Percentiles rank a stretch among this genome's conserved stretches.
Evolutionary conservation across 768 basidiomycete genomes (phyloP).

Genomic region (Lepiota venenata): DNA sequence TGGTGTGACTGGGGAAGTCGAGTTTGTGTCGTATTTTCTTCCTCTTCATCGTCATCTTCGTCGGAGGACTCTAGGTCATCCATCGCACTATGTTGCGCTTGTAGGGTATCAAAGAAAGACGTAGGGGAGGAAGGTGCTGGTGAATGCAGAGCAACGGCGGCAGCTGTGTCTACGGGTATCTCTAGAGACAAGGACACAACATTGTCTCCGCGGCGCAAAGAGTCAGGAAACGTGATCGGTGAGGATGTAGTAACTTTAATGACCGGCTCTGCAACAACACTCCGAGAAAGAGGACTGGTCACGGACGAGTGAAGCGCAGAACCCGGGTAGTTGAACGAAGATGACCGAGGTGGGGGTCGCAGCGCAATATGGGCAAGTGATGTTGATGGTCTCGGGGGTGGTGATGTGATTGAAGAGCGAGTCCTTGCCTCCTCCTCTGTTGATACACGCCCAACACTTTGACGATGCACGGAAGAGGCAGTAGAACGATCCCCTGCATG

Average conservation of each 20-base stretch:
- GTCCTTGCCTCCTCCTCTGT: constrained; percentile 11
- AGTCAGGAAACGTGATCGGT: constrained; percentile 41
- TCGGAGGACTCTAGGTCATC: constrained; percentile 69
- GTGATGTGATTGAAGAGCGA: constrained; percentile 41
- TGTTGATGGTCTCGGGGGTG: constrained; percentile 65
- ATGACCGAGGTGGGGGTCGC: constrained; percentile 18
- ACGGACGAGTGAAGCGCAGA: constrained; percentile 6
- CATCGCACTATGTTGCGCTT: constrained; percentile 67
- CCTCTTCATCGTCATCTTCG: constrained; percentile 35
- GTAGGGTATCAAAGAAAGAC: constrained; percentile 74
- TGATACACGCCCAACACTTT: neutral
- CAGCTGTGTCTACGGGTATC: constrained; percentile 41
- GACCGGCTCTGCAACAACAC: constrained; percentile 22
- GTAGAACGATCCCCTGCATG: constrained; percentile 16
- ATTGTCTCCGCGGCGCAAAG: constrained; percentile 27
- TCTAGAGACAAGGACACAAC: constrained; percentile 33
- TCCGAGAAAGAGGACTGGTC: neutral
- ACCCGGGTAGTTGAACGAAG: constrained; percentile 20
- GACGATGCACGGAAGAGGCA: constrained; percentile 21
- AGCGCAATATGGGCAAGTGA: constrained; percentile 48
- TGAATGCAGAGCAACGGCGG: constrained; percentile 39
- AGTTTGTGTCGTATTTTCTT: constrained; percentile 24
- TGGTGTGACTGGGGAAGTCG: constrained; percentile 15
- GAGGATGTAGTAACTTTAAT: constrained; percentile 39
- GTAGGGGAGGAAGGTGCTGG: constrained; percentile 64